Conservation (phyloP, 176 grass and related monocot genomes). For the Melocanna baccifera region DNA sequence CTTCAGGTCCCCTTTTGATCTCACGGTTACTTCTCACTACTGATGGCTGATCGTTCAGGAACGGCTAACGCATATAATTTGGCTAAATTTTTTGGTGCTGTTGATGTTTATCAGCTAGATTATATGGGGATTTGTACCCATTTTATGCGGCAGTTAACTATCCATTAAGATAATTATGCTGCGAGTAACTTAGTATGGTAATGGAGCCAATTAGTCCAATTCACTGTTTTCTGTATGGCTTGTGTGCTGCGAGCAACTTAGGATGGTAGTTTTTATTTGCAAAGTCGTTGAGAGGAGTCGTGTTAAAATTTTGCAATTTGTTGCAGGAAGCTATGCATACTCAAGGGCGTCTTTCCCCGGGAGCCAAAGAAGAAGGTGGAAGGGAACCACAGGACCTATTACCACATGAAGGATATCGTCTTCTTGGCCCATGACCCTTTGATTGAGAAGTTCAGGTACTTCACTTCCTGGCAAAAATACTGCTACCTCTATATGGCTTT, state of each 20-base stretch:
- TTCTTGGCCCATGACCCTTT: slow-evolving; percentile 82
- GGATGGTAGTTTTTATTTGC: not conserved
- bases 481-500: not conserved
- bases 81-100: not conserved
- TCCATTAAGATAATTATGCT: not conserved
- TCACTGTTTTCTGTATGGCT: not conserved
- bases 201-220: not conserved
- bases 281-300: not conserved
- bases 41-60: not conserved
- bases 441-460: slow-evolving; percentile 74
- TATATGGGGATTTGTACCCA: not conserved
- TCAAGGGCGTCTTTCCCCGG: slow-evolving; percentile 84
- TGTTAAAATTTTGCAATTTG: not conserved
- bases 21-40: not conserved
- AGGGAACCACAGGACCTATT: slow-evolving; percentile 97
- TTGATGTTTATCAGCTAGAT: not conserved
- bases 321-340: slow-evolving; percentile 93
- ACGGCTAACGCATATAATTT: not conserved
- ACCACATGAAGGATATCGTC: slow-evolving; percentile 84
- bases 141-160: not conserved
- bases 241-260: not conserved
- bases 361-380: slow-evolving; percentile 93
- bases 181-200: not conserved
- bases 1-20: slow-evolving; percentile 56
- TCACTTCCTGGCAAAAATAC: not conserved